phyloP scores from a whole-genome alignment of 441 rosid genomes.

The Melastoma candidum region DNA sequence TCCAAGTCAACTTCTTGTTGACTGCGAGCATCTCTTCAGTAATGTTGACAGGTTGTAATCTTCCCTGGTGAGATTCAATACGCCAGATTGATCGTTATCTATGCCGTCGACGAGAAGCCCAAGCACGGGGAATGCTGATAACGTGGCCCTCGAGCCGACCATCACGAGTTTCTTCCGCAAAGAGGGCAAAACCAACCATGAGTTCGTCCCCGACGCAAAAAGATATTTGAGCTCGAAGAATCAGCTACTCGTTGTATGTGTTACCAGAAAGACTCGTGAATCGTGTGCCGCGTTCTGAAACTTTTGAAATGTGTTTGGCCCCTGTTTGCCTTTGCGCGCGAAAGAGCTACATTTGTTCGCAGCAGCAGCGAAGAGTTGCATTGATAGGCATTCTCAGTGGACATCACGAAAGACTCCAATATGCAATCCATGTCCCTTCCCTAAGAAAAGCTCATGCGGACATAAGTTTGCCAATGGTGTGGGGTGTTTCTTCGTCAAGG shows the following conservation, averaged over 20 bases:
- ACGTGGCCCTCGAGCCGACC: constrained; percentile 82
- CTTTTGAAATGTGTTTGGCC: not conserved
- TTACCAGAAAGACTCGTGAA: not conserved
- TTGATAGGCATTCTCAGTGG: constrained; percentile 48
- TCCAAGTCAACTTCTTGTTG: not conserved
- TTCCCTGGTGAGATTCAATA: constrained; percentile 34
- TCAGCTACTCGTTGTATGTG: too few species aligned
- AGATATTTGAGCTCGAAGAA: too few species aligned
- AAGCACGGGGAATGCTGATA: constrained; percentile 63
- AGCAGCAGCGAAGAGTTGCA: constrained; percentile 73
- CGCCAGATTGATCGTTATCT: constrained; percentile 47
- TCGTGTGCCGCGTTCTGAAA: not conserved
- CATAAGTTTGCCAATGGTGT: too few species aligned
- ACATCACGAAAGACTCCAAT: constrained; percentile 77
- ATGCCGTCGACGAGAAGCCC: constrained; percentile 80
- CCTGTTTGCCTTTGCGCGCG: constrained; percentile 75
- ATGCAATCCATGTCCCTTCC: constrained; percentile 96
- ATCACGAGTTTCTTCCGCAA: constrained; percentile 78
- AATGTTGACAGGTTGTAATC: constrained; percentile 23
- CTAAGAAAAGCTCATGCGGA: constrained; percentile 21
- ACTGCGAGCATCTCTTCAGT: constrained; percentile 22
- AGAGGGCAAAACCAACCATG: not conserved
- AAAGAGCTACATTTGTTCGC: constrained; percentile 87
- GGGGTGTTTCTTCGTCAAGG: too few species aligned
- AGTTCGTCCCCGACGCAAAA: not conserved